Evolutionary conservation across 1,284 basidiomycete genomes (phyloP), one percentile per base, ranked within the genome.

Genomic region (Cryptococcus maquisensis): DNA sequence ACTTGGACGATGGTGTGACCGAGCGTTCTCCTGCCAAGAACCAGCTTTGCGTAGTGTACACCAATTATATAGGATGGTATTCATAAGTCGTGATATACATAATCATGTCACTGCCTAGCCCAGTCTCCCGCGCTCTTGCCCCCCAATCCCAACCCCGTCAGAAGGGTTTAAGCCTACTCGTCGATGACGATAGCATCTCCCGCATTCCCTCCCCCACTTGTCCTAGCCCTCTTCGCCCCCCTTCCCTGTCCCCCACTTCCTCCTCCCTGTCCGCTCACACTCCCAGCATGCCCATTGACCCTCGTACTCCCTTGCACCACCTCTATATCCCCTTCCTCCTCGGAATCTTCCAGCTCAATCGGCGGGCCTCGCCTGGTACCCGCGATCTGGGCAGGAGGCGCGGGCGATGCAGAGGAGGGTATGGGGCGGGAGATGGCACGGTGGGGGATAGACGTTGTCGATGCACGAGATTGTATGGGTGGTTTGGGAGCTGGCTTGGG

Each of bases 301-400:
- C 45, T 47, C 7, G 46, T 32, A 15, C 48, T 44, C 46, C 52
- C 47, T 24, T 48, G 47, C 46, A 58, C 35, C 5, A 54, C 47
- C 43, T 47, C 45, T 26, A 54, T 47, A 36, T 24, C 42, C 20
- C 28, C 12, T 44, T 55, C 49, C 13, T 52, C 47, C 24, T 54
- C 20, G 20, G 49, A 35, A 32, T 44, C 44, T 39, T 35, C 49
- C 32, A 40, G 9, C 10, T 44, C 55, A 21, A 52, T 49, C 26
- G 55, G 46, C 18, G 51, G 60, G 24, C 24, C 44, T 39, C 16
- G 46, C 47, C 15, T 46, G 47, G 36, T 24, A 39, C 62, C 62
- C 21, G 60, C 64, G 52, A 64, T 56, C 50, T 57, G 62, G 6
- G 59, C n/a, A 13, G 57, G 47, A n/a, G 52, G 47, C 16, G 45